Base-by-base conservation (phyloP, 805 yeast species). In the Saturnispora galanensis region DNA sequence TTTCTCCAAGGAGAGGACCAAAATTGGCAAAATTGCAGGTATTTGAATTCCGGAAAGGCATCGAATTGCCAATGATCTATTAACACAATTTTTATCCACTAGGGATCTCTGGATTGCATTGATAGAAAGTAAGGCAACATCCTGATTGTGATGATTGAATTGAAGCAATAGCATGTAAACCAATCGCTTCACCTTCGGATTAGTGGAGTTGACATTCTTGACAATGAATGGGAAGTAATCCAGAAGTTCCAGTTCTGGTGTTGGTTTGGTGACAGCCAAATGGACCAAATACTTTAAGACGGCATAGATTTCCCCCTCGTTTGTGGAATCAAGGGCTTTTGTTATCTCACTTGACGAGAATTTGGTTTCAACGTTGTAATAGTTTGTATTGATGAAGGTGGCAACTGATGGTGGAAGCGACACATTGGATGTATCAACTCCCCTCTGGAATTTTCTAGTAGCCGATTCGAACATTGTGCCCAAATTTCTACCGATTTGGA, bases 101-200 rank as follows among this genome's bases (percentile, higher is more conserved):
- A 90, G 64, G 1, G 86, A 72, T 62, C 84, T 87, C 60, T 93
- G 98, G 40, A 93, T 84, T 1, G 97, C 84, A 61, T 93, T 93
- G 51, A 93, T 84, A 1, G 96, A 79, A 38, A 93, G 68, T 16
- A 93, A 70, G 2, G 97, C 93, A n/a, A 85, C 73, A 59, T 89
- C 95, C 9, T 93, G 96, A 52, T 86, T 89, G 45, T 69, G 62
- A 50, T 86, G 94, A 18, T 95, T 93, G 59, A 77, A 87, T 45
- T 84, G 71, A 36, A 80, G 66, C 40, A 93, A 64, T 53, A 85
- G 86, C 1, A 82, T 69, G 62, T 85, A 77, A 2, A 88, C 96
- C 58, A 90, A 69, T 52, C 81, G 77, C 48, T 85, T 76, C 28
- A 86, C 74, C 50, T 79, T 81, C 33, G 76, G 57, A 45, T 78